Percentiles rank a stretch among this genome's conserved stretches.
These are phyloP conservation scores for Parafenestella ontariensis DNA, from an alignment of 2,329 filamentous ascomycete species.

Conservation along the genomic window DNA sequence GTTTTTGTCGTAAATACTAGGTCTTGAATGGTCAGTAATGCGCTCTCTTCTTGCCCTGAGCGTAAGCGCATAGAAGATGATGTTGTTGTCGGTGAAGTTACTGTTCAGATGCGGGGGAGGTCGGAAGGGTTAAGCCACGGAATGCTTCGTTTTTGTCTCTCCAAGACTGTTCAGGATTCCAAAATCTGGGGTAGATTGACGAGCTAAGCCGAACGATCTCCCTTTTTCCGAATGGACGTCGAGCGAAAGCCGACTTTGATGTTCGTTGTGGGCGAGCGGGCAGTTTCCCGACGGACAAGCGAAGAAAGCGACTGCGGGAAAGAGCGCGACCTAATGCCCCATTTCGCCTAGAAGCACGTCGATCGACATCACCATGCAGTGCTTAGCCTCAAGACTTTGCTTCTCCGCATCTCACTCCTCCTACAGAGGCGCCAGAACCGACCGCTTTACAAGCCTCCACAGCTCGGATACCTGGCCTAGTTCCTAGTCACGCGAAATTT, in stretches of 20 bases:
- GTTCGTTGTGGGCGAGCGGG: constrained; percentile 5
- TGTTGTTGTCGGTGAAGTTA: not conserved
- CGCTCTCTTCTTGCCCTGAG: not conserved
- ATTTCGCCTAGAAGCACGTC: constrained; percentile 12
- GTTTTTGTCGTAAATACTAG: not conserved
- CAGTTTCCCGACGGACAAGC: constrained; percentile 30
- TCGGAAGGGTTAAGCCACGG: not conserved
- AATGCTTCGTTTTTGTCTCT: not conserved
- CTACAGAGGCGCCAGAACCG: constrained; percentile 21
- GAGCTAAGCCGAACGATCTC: constrained; percentile 26
- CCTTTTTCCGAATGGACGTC: constrained; percentile 23
- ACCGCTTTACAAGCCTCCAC: constrained; percentile 3
- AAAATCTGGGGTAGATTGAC: not conserved
- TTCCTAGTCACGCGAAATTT: constrained; percentile 12
- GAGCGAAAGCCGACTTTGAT: constrained; percentile 22
- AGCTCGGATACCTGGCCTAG: constrained; percentile 14
- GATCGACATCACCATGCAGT: constrained; percentile 28
- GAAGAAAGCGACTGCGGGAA: constrained; percentile 13
- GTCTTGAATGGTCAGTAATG: not conserved
- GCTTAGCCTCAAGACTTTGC: constrained; percentile 12
- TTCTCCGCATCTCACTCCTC: constrained; percentile 28
- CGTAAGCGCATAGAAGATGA: not conserved
- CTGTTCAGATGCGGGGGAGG: not conserved
- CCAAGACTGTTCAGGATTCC: not conserved
- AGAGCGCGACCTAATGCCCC: constrained; percentile 3